Evolutionary conservation across 73 alveolate genomes (phyloP).

Genomic region (Paramecium tetraurelia): DNA sequence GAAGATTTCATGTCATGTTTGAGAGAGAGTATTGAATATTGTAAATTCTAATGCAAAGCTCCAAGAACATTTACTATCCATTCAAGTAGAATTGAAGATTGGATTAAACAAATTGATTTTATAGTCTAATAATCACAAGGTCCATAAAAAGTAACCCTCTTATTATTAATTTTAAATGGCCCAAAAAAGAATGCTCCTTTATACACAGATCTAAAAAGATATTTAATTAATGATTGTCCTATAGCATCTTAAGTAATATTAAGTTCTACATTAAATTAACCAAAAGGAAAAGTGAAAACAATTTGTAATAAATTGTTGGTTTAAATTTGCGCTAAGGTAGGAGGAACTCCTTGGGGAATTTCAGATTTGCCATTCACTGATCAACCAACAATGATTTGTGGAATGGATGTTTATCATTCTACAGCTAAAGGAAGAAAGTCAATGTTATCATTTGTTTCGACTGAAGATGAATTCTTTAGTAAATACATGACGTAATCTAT

Average conservation of each 20-base stretch:
- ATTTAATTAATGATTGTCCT: neutral
- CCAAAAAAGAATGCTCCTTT: neutral
- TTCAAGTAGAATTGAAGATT: neutral
- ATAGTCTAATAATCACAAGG: slow-evolving; percentile 58
- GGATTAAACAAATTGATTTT: neutral
- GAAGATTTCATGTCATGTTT: slow-evolving; percentile 60
- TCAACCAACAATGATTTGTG: slow-evolving; percentile 85
- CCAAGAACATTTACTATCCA: slow-evolving; percentile 66
- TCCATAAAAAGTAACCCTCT: slow-evolving; percentile 48
- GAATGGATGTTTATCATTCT: slow-evolving; percentile 77
- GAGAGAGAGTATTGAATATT: slow-evolving; percentile 41
- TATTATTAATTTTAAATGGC: neutral
- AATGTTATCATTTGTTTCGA: slow-evolving; percentile 65
- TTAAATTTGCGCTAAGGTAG: slow-evolving; percentile 90
- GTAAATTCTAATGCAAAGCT: slow-evolving; percentile 39
- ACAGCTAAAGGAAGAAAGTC: slow-evolving; percentile 63
- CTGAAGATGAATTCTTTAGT: slow-evolving; percentile 65
- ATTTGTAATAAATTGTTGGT: slow-evolving; percentile 56
- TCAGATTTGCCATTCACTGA: slow-evolving; percentile 81
- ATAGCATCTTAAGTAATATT: neutral
- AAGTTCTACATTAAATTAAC: slow-evolving; percentile 58
- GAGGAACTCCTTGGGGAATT: slow-evolving; percentile 97
- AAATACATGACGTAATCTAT: slow-evolving; percentile 64
- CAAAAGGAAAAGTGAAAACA: neutral
- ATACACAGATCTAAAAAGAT: neutral